Evolutionary conservation across 108 stramenopile species (phyloP).

Genomic region (Nannochloropsis gaditana): DNA sequence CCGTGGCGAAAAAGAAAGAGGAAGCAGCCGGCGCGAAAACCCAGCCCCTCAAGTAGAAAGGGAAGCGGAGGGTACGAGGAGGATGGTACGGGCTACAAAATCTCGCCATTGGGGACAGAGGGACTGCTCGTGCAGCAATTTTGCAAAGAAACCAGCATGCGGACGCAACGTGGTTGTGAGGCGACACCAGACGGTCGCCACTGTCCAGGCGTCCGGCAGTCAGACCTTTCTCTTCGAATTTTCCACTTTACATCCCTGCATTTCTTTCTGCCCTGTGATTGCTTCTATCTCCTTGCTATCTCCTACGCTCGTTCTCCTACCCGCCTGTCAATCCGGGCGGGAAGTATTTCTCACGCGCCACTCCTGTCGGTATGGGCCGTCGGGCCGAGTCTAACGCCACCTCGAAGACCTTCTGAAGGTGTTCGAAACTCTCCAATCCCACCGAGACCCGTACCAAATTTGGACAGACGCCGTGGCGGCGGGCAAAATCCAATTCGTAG

Average conservation of each 20-base stretch:
- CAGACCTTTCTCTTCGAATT: too few relatives aligned
- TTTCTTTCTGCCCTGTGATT: too few relatives aligned
- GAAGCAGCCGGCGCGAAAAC: constrained; percentile 22
- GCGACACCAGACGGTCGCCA: too few relatives aligned
- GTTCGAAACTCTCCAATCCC: constrained; percentile 60
- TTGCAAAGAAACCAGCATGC: too few relatives aligned
- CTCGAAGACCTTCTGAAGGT: constrained; percentile 55
- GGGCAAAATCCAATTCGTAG: constrained; percentile 65
- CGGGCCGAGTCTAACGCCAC: constrained; percentile 41
- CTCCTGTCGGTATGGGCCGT: not conserved
- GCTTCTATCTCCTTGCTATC: not conserved
- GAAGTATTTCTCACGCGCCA: not conserved
- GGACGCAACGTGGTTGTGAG: too few relatives aligned
- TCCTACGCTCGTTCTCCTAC: not conserved
- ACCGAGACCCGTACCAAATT: constrained; percentile 63
- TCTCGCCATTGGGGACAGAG: too few relatives aligned
- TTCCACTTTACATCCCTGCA: too few relatives aligned
- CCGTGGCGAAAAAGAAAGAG: constrained; percentile 45
- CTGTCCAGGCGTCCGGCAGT: too few relatives aligned
- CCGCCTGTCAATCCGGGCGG: not conserved
- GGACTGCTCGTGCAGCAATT: too few relatives aligned
- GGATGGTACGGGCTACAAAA: not conserved
- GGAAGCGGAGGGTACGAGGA: not conserved
- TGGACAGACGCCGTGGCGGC: constrained; percentile 58
- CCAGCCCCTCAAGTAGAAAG: not conserved